A percentile compares a stretch with the other conserved stretches of the same genome.
Conservation (phyloP, 2,329 filamentous ascomycete species). For the Capronia americana region DNA sequence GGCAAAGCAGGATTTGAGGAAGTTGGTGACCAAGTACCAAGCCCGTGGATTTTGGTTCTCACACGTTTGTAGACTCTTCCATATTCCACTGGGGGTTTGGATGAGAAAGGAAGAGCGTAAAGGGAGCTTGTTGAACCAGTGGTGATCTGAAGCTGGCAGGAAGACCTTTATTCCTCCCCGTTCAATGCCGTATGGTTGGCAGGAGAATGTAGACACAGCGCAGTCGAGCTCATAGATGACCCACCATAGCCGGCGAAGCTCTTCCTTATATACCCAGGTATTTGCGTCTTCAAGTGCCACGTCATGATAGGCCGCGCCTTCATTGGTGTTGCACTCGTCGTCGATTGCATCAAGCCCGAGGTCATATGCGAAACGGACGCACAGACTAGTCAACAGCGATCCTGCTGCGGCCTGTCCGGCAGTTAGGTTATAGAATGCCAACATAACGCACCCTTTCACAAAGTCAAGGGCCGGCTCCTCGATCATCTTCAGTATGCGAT, state of each 20-base stretch:
- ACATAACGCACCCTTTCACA: conserved; percentile 20
- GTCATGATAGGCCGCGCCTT: neutral
- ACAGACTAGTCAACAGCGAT: conserved; percentile 96
- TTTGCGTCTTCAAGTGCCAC: conserved; percentile 1
- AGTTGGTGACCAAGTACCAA: conserved; percentile 28
- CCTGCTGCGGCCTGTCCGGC: conserved; percentile 4
- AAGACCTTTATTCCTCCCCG: conserved; percentile 23
- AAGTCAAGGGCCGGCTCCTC: conserved; percentile 20
- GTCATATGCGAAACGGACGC: conserved; percentile 85
- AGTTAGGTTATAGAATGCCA: conserved; percentile 24
- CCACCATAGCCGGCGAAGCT: conserved; percentile 27
- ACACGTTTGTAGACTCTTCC: conserved; percentile 25
- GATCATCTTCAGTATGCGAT: conserved; percentile 14
- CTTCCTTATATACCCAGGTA: conserved; percentile 23
- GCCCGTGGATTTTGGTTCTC: conserved; percentile 25
- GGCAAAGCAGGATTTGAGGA: conserved; percentile 20
- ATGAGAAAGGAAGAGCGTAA: conserved; percentile 13
- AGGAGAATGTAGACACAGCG: conserved; percentile 25
- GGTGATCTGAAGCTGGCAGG: conserved; percentile 24
- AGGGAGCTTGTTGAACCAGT: conserved; percentile 20
- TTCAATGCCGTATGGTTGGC: conserved; percentile 23
- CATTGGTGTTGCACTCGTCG: conserved; percentile 44
- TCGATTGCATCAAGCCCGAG: conserved; percentile 91
- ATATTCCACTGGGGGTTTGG: conserved; percentile 6
- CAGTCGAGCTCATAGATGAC: conserved; percentile 28